These are phyloP conservation scores for Neurospora sp. DNA, from an alignment of 495 filamentous ascomycete genomes.

Conservation along the genomic window DNA sequence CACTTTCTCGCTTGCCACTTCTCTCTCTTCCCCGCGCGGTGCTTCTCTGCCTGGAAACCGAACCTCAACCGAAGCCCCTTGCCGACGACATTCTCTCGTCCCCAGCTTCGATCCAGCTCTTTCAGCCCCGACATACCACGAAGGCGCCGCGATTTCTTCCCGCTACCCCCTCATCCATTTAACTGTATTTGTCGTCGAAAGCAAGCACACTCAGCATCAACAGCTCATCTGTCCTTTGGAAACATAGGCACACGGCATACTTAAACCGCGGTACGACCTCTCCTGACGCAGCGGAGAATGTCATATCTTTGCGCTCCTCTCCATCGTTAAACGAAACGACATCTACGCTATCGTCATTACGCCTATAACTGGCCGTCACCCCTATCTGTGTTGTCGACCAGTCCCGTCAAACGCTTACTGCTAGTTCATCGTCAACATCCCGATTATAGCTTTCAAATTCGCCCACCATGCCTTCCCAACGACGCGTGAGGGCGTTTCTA, in stretches of 20 bases:
- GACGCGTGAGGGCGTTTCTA: slow-evolving; percentile 51
- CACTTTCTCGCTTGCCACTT: background rate
- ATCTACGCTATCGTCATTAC: background rate
- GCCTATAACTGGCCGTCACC: background rate
- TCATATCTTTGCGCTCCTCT: background rate
- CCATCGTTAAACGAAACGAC: background rate
- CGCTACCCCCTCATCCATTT: background rate
- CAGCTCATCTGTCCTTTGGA: background rate
- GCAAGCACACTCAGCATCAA: background rate
- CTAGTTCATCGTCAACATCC: background rate
- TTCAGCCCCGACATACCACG: background rate
- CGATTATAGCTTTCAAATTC: background rate
- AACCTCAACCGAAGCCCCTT: background rate
- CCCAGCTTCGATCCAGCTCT: background rate
- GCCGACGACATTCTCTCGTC: background rate
- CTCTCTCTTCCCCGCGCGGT: background rate
- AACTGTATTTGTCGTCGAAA: background rate
- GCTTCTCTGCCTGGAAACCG: background rate
- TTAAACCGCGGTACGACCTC: background rate
- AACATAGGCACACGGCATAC: background rate
- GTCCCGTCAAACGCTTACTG: background rate
- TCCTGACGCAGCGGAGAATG: background rate
- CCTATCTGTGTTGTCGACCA: background rate
- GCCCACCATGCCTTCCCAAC: slow-evolving; percentile 57
- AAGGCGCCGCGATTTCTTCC: background rate